Conservation (phyloP, 163 green algal species). For the Chlorella variabilis region DNA sequence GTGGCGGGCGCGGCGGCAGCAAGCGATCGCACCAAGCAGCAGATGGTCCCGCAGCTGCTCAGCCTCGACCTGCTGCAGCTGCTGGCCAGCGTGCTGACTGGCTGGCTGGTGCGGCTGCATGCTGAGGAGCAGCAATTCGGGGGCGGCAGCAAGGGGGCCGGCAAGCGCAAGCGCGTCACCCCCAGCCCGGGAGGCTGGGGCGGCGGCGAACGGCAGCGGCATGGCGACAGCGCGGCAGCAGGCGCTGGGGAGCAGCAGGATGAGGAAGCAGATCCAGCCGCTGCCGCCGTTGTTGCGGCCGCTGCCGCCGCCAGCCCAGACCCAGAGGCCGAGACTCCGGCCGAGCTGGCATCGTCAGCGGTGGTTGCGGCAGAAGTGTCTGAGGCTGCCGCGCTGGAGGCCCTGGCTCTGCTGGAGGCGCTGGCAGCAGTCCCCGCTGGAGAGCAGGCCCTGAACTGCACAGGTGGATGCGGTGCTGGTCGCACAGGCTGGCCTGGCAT, state of each 20-base stretch:
- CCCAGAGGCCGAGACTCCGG: neutral
- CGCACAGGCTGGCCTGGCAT: neutral
- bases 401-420: conserved; percentile 8
- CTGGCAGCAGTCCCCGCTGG: neutral
- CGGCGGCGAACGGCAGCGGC: neutral
- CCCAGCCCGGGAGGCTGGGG: neutral
- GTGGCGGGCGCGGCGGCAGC: neutral
- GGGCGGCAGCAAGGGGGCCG: neutral
- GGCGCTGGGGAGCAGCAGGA: neutral
- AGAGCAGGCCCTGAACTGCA: neutral
- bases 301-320: neutral
- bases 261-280: neutral
- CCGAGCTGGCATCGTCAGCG: neutral
- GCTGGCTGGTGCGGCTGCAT: conserved; percentile 11
- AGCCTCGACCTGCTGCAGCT: conserved; percentile 22
- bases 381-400: conserved; percentile 13
- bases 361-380: conserved; percentile 11
- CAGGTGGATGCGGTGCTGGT: conserved; percentile 11
- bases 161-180: neutral
- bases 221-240: neutral
- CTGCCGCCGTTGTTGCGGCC: no score
- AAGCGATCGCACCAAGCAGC: neutral
- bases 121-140: conserved; percentile 15
- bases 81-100: conserved; percentile 18
- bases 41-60: conserved; percentile 7